Conservation (phyloP, 345 rosid species). For the Clarkia xantiana region DNA sequence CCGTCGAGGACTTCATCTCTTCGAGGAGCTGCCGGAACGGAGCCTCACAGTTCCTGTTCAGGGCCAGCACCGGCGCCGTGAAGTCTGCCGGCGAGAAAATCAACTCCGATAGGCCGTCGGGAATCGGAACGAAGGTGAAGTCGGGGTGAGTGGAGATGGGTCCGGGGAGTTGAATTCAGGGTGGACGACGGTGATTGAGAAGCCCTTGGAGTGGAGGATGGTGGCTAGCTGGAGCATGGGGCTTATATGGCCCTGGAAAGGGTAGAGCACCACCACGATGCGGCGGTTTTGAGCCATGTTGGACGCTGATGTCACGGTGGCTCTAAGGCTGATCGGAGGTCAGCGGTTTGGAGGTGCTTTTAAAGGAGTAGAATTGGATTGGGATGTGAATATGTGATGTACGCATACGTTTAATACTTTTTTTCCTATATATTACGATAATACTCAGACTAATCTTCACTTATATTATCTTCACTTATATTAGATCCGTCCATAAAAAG, state of each 20-base stretch:
- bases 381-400: too few relatives aligned
- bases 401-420: too few relatives aligned
- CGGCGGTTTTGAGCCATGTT: background rate
- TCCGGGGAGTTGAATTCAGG: slow-evolving; percentile 19
- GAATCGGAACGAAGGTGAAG: slow-evolving; percentile 12
- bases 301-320: too few relatives aligned
- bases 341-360: too few relatives aligned
- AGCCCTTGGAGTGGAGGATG: slow-evolving; percentile 19
- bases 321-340: too few relatives aligned
- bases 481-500: too few relatives aligned
- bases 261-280: slow-evolving; percentile 19
- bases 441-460: too few relatives aligned
- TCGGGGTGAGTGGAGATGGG: slow-evolving; percentile 8
- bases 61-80: background rate
- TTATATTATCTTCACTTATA: too few relatives aligned
- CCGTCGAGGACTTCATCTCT: background rate
- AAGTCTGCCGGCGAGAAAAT: slow-evolving; percentile 2
- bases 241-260: slow-evolving; percentile 25
- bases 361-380: too few relatives aligned
- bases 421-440: too few relatives aligned
- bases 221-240: slow-evolving; percentile 28
- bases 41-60: slow-evolving; percentile 12
- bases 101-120: slow-evolving; percentile 6
- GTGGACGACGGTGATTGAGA: slow-evolving; percentile 19
- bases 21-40: slow-evolving; percentile 10